Conservation (phyloP, 1,284 basidiomycete species). For the Xerocomus minutiporus region DNA sequence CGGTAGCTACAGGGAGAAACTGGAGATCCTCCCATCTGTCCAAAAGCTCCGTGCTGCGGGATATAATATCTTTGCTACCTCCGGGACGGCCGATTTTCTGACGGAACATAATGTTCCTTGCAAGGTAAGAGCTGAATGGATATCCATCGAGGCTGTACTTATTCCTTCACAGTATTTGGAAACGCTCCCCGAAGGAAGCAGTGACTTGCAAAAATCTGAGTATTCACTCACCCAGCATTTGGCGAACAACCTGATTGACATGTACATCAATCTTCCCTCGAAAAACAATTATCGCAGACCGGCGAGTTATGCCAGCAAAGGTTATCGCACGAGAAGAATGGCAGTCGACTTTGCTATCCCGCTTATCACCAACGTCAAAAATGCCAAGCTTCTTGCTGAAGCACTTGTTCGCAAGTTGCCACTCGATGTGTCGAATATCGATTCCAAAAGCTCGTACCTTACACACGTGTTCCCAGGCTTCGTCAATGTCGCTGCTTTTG, state of each 20-base stretch:
- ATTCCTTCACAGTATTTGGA: slow-evolving; percentile 73
- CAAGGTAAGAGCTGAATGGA: slow-evolving; percentile 52
- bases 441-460: slow-evolving; percentile 92
- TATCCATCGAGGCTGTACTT: neutral
- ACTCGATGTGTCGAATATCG: slow-evolving; percentile 85
- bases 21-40: slow-evolving; percentile 94
- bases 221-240: slow-evolving; percentile 94
- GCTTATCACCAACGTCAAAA: slow-evolving; percentile 98
- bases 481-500: slow-evolving; percentile 84
- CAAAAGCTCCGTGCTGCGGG: slow-evolving; percentile 93
- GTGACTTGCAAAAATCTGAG: slow-evolving; percentile 85
- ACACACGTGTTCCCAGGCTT: slow-evolving; percentile 92
- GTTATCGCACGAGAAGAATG: slow-evolving; percentile 95
- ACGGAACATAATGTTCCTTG: slow-evolving; percentile 80
- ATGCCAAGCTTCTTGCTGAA: slow-evolving; percentile 95
- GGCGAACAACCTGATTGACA: slow-evolving; percentile 93
- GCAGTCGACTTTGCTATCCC: slow-evolving; percentile 99
- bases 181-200: slow-evolving; percentile 72
- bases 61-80: slow-evolving; percentile 95
- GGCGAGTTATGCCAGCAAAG: slow-evolving; percentile 95
- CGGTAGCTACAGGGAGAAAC: slow-evolving; percentile 96
- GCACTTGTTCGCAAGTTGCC: slow-evolving; percentile 87
- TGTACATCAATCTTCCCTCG: slow-evolving; percentile 99
- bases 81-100: slow-evolving; percentile 95
- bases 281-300: slow-evolving; percentile 98